Conservation (phyloP, 1,139 yeast genomes). For the Geotrichum candidum region DNA sequence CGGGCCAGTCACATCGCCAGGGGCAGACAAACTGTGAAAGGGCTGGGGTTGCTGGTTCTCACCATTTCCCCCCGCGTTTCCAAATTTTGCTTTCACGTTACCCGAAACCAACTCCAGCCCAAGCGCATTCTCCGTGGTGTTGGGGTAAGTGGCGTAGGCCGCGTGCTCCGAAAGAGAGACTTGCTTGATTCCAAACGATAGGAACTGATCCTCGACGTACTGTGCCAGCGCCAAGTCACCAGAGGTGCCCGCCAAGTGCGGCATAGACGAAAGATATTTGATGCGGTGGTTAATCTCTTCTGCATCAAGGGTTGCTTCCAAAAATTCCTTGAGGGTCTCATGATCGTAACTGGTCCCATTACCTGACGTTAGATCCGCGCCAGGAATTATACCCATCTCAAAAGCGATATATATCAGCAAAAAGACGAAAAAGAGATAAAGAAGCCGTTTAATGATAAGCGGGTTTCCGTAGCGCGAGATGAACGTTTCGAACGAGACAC, state of each 20-base stretch:
- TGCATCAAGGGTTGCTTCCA: conserved; percentile 48
- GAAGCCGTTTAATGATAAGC: conserved; percentile 66
- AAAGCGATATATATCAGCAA: conserved; percentile 52
- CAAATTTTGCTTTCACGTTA: conserved; percentile 11
- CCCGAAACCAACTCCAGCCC: conserved; percentile 20
- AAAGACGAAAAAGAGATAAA: conserved; percentile 63
- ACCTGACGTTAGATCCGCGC: conserved; percentile 39
- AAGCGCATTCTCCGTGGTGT: conserved; percentile 27
- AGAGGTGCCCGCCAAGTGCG: conserved; percentile 81
- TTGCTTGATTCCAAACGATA: conserved; percentile 47
- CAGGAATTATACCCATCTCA: conserved; percentile 45
- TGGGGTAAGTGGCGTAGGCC: conserved; percentile 58
- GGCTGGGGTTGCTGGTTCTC: conserved; percentile 36
- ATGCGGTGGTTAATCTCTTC: conserved; percentile 61
- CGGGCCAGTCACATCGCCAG: conserved; percentile 51
- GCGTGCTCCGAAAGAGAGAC: conserved; percentile 48
- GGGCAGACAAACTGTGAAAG: conserved; percentile 64
- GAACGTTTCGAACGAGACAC: conserved; percentile 47
- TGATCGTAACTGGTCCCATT: conserved; percentile 55
- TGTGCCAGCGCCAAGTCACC: conserved; percentile 71
- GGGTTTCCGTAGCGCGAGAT: conserved; percentile 77
- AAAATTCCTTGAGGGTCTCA: conserved; percentile 44
- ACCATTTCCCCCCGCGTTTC: conserved; percentile 23
- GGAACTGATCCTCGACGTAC: conserved; percentile 55
- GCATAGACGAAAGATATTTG: conserved; percentile 74